A percentile compares a stretch with the other conserved stretches of the same genome.
These are phyloP conservation scores for Alternaria gansuensis DNA, from an alignment of 2,329 filamentous ascomycete genomes.

Conservation along the genomic window DNA sequence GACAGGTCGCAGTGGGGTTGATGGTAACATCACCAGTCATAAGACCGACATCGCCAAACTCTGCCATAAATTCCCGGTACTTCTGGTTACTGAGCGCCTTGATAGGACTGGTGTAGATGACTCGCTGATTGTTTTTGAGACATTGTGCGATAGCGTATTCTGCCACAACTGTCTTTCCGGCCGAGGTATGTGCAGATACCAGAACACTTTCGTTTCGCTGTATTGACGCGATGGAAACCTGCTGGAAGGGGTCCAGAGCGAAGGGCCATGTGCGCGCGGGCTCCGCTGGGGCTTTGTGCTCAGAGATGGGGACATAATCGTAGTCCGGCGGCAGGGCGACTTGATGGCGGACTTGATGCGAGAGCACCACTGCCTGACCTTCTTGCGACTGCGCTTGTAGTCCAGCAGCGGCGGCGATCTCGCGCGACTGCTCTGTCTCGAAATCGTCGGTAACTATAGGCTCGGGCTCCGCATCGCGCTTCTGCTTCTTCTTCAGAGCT, in stretches of 20 bases:
- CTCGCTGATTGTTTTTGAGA: conserved; percentile 94
- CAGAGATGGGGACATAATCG: conserved; percentile 91
- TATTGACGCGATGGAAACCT: conserved; percentile 91
- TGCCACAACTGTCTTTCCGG: conserved; percentile 97
- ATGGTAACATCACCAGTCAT: conserved; percentile 99
- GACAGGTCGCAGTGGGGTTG: conserved; percentile 95
- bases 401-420: conserved; percentile 82
- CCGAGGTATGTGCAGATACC: conserved; percentile 96
- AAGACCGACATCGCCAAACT: conserved; percentile 95
- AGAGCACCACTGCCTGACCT: conserved; percentile 77
- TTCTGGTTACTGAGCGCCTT: conserved; percentile 99
- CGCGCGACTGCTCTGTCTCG: conserved; percentile 91
- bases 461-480: conserved; percentile 70
- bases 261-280: conserved; percentile 88
- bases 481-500: conserved; percentile 66
- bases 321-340: conserved; percentile 94
- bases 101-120: conserved; percentile 99
- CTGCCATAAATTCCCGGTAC: conserved; percentile 92
- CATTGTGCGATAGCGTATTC: conserved; percentile 99
- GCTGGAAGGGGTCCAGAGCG: conserved; percentile 96
- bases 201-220: conserved; percentile 95
- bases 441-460: conserved; percentile 93
- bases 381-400: conserved; percentile 70
- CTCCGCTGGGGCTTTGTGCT: conserved; percentile 88
- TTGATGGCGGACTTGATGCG: conserved; percentile 98